Base-by-base conservation (phyloP, 192 early-diverging fungal species). In the Umbelopsis vinacea region DNA sequence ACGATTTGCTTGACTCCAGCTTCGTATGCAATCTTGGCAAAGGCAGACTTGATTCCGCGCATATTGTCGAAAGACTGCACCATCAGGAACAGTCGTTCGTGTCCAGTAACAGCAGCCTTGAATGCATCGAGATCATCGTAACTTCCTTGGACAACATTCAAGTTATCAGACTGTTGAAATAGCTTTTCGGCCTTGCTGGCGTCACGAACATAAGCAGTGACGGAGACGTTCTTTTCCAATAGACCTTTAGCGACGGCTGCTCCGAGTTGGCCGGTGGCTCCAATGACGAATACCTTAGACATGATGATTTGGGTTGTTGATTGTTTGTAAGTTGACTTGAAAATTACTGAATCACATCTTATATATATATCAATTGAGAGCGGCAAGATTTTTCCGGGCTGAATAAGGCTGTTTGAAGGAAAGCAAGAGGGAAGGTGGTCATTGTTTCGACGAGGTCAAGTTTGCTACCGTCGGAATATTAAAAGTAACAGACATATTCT, bases 1-100 rank as follows among this genome's bases (percentile, higher is more conserved):
- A 75, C 74, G 33, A 75, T 66, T 50, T 75, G 74, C 45, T 70
- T 70, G 14, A 68, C 74, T n/a, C 74, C 74, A 21, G 74, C 69
- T 23, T 35, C 48, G 24, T 75, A 75, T 7, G 67, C 66, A 9
- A 57, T 40, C 21, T 33, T 63, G 11, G 74, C 74, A 40, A 68
- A 23, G 14, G 37, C 11, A 9, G 1, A 11, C 67, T 68, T 68
- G 11, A 46, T 4, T 8, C 21, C 10, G 15, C 14, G 21, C 67
- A 48, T 68, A 6, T 68, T 23, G n/a, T 19, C 11, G 23, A 68
- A 40, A 4, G 21, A 10, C 0, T 19, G 37, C 7, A 68, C 43
- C n/a, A 68, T 21, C 21, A 68, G 35, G 43, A 47, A 68, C 1
- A 68, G 24, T 11, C 67, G 37, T 22, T 46, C 46, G 46, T 68